Evolutionary conservation across 2,329 filamentous ascomycete genomes (phyloP).

Genomic region (Cytospora schulzeri): DNA sequence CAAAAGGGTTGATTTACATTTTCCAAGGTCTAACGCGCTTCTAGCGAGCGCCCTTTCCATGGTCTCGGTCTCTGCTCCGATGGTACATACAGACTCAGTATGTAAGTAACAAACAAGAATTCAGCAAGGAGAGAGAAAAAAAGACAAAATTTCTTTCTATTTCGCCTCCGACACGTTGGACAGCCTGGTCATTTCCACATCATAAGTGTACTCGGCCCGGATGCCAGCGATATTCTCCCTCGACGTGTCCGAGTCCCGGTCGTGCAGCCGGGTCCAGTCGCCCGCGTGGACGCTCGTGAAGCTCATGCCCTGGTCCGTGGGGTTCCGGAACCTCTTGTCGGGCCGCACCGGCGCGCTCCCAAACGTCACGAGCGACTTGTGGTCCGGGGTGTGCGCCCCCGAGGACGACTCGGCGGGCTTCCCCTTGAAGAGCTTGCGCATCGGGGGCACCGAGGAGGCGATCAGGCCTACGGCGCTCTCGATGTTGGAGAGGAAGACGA

Average conservation of each 20-base stretch:
- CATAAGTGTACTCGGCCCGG: conserved; percentile 14
- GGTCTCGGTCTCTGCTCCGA: background rate
- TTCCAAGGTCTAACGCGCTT: background rate
- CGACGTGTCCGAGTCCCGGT: conserved; percentile 15
- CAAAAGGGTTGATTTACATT: background rate
- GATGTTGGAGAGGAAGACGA: conserved; percentile 32
- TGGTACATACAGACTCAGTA: background rate
- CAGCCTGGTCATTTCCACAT: conserved; percentile 8
- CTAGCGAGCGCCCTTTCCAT: too few species aligned
- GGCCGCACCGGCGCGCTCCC: conserved; percentile 16
- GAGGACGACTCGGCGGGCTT: background rate
- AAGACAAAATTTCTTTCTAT: background rate
- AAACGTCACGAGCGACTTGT: conserved; percentile 16
- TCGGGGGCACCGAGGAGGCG: conserved; percentile 22
- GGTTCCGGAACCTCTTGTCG: conserved; percentile 11
- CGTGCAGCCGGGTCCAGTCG: conserved; percentile 15
- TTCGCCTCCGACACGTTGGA: conserved; percentile 5
- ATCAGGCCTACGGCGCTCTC: conserved; percentile 29
- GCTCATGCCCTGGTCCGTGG: conserved; percentile 19
- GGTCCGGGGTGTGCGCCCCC: background rate
- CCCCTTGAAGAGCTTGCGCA: conserved; percentile 18
- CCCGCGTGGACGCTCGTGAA: conserved; percentile 13
- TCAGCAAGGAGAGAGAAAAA: too few species aligned
- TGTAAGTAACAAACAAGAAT: background rate
- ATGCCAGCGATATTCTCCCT: conserved; percentile 7